Base-by-base conservation (phyloP, 2,329 filamentous ascomycete species). In the Tolypocladium endophyticum region DNA sequence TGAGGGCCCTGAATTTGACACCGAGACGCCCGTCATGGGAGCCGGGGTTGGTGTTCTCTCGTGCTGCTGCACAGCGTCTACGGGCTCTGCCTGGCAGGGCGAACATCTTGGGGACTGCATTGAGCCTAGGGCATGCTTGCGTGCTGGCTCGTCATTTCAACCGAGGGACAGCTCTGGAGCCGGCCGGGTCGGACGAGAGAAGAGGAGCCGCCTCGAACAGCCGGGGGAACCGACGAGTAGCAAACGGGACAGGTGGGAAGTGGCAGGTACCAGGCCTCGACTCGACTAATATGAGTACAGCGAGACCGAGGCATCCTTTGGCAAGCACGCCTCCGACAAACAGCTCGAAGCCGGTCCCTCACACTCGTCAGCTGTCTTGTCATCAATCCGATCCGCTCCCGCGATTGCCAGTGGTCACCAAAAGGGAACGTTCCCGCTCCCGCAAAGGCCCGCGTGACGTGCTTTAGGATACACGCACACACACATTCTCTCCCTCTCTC, bases 391-490 rank as follows among this genome's bases (percentile, higher is more conserved):
- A 47, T n/a, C 9, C 45, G 36, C 20, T 23, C 28, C 54, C 54
- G 58, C 43, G 35, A 57, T 57, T 45, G 36, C 56, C 56, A 60
- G 56, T 35, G 59, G 56, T 35, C 56, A 30, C 50, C 35, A 56
- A 58, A 58, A 57, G 56, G 53, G 43, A 61, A 58, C 53, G 59
- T 56, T 58, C 53, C 55, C 56, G 39, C 36, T 28, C 43, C 36
- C 30, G 20, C 43, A 35, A n/a, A 43, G 18, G 23, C 28, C 23
- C 59, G 45, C 59, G 59, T 60, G 59, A 60, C 55, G 23, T 55
- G 55, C 36, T 35, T 41, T n/a, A 43, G 50, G 58, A 55, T 23
- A 50, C 59, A 38, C 30, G 56, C 20, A 18, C 50, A 50, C 23
- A 25, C 56, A 47, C 38, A 28, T 47, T 54, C 50, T 30, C 47